Percentiles rank a stretch among this genome's conserved stretches.
Conservation (phyloP, 352 stramenopile species). For the Phytophthora chlamydospora region DNA sequence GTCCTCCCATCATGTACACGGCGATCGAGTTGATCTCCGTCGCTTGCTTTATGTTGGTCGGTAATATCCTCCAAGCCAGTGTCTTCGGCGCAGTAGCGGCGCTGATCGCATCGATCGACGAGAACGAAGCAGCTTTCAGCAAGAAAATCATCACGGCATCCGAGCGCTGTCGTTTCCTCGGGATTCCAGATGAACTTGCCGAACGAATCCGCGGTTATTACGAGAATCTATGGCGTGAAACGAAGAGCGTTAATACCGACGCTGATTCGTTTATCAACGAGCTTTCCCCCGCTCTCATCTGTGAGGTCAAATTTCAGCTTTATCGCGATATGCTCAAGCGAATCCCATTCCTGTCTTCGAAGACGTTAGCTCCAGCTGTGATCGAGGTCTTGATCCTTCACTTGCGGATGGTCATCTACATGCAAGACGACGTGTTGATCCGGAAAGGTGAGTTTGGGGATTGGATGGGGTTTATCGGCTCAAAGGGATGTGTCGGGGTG, state of each 20-base stretch:
- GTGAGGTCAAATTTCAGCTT: constrained; percentile 75
- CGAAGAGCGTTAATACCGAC: constrained; percentile 54
- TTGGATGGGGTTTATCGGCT: constrained; percentile 84
- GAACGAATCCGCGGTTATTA: constrained; percentile 60
- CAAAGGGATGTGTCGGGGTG: constrained; percentile 70
- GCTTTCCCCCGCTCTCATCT: constrained; percentile 63
- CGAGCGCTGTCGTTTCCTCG: constrained; percentile 63
- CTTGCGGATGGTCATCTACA: constrained; percentile 73
- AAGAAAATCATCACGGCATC: constrained; percentile 64
- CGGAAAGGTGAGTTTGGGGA: constrained; percentile 70
- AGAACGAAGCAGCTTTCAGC: constrained; percentile 62
- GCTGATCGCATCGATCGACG: constrained; percentile 63
- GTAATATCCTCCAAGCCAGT: constrained; percentile 62
- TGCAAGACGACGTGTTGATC: constrained; percentile 77
- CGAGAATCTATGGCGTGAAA: constrained; percentile 66
- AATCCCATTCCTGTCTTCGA: constrained; percentile 66
- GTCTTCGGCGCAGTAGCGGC: constrained; percentile 64
- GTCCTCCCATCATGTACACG: constrained; percentile 53
- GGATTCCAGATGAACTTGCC: constrained; percentile 52
- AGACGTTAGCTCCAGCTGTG: constrained; percentile 56
- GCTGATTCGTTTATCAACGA: constrained; percentile 75
- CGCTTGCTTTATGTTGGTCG: constrained; percentile 62
- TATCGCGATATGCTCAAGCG: constrained; percentile 76
- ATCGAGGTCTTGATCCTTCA: constrained; percentile 74
- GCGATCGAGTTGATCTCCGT: constrained; percentile 50